These are phyloP conservation scores for Coleophoma crateriformis DNA, from an alignment of 2,329 filamentous ascomycete genomes.

Conservation along the genomic window DNA sequence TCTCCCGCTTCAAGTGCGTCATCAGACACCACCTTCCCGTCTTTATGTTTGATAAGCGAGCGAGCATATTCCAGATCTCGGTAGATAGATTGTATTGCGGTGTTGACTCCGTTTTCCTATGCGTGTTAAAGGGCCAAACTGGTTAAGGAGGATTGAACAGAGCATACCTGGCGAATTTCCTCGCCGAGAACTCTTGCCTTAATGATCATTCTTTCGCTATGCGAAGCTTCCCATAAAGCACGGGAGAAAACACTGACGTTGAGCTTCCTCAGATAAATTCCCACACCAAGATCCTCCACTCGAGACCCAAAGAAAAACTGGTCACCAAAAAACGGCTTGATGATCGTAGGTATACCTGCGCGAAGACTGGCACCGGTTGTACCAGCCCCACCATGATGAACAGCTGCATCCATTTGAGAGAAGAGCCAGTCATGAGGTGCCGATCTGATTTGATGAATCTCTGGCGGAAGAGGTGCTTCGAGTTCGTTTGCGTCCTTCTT, in stretches of 20 bases:
- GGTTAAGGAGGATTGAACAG: too few relatives aligned
- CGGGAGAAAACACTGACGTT: conserved; percentile 81
- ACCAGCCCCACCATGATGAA: conserved; percentile 90
- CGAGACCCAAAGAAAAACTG: conserved; percentile 93
- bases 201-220: conserved; percentile 84
- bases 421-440: conserved; percentile 98
- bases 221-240: conserved; percentile 86
- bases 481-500: conserved; percentile 46
- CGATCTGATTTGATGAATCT: conserved; percentile 83
- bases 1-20: conserved; percentile 53
- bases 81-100: conserved; percentile 87
- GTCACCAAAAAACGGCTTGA: conserved; percentile 96
- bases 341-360: conserved; percentile 87
- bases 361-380: conserved; percentile 91
- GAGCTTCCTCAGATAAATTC: conserved; percentile 82
- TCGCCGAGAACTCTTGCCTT: conserved; percentile 80
- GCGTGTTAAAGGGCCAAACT: too few relatives aligned
- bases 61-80: conserved; percentile 91
- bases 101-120: conserved; percentile 85
- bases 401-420: conserved; percentile 84
- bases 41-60: conserved; percentile 67
- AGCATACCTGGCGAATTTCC: conserved; percentile 75
- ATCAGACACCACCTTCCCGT: conserved; percentile 44
- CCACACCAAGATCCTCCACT: conserved; percentile 90
- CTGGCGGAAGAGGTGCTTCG: conserved; percentile 64